A percentile compares a stretch with the other conserved stretches of the same genome.
phyloP scores from a whole-genome alignment of 208 protist genomes.

The Tritrichomonas musculus region DNA sequence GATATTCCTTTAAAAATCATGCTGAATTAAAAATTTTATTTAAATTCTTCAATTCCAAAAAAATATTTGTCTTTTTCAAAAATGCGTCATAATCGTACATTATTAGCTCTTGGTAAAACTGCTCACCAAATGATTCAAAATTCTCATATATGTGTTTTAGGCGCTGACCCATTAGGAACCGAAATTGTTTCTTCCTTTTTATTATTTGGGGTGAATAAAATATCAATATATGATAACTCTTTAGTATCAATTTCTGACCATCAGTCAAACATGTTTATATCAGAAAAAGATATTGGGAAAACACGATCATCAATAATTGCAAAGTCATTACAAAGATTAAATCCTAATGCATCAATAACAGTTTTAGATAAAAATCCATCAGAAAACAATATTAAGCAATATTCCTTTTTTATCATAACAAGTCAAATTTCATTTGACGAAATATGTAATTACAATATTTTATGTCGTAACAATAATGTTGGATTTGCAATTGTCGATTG shows the following conservation, averaged over 20 bases:
- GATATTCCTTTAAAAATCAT: too few species aligned
- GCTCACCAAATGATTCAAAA: too few species aligned
- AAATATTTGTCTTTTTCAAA: too few species aligned
- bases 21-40: too few species aligned
- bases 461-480: neutral
- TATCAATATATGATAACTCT: neutral
- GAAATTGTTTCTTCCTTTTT: neutral
- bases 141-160: neutral
- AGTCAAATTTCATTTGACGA: neutral
- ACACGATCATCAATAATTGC: neutral
- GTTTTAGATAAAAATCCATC: neutral
- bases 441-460: neutral
- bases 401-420: neutral
- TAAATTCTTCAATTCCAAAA: too few species aligned
- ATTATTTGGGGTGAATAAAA: neutral
- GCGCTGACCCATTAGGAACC: neutral
- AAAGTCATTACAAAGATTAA: neutral
- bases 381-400: neutral
- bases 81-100: too few species aligned
- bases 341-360: neutral
- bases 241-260: neutral
- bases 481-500: neutral
- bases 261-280: neutral
- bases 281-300: neutral
- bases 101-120: too few species aligned